phyloP scores from a whole-genome alignment of 352 stramenopile genomes.

The Phytophthora hybrid region DNA sequence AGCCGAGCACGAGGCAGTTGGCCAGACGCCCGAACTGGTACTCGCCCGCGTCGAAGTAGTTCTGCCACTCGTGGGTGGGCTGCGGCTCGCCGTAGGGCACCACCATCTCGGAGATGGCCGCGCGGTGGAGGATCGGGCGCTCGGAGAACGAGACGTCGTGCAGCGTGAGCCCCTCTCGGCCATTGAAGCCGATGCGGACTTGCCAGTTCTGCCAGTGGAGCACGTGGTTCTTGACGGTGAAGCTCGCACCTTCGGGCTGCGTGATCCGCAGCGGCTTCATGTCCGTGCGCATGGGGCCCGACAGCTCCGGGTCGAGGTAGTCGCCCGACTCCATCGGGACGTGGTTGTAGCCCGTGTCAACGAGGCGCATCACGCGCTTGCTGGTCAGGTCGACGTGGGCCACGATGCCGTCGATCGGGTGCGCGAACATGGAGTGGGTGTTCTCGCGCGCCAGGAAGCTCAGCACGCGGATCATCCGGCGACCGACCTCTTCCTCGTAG shows the following conservation, averaged over 20 bases:
- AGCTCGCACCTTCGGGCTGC: conserved; percentile 77
- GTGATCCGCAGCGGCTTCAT: conserved; percentile 72
- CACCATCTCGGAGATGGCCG: conserved; percentile 81
- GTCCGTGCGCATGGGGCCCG: conserved; percentile 42
- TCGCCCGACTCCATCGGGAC: conserved; percentile 39
- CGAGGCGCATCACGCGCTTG: conserved; percentile 41
- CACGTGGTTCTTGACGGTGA: conserved; percentile 63
- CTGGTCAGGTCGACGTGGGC: conserved; percentile 50
- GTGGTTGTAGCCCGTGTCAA: conserved; percentile 49
- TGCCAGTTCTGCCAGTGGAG: conserved; percentile 81
- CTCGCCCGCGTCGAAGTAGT: conserved; percentile 87
- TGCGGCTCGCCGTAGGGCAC: conserved; percentile 83
- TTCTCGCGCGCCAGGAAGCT: conserved; percentile 43
- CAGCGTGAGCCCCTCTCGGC: conserved; percentile 79
- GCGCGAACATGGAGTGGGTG: conserved; percentile 53
- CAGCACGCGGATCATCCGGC: conserved; percentile 53
- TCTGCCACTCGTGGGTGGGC: conserved; percentile 74
- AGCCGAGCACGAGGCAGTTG: conserved; percentile 79
- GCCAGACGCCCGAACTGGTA: conserved; percentile 75
- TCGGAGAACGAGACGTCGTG: conserved; percentile 71
- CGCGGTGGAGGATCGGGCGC: conserved; percentile 64
- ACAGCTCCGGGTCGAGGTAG: conserved; percentile 37
- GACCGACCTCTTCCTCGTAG: conserved; percentile 42
- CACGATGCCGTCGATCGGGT: conserved; percentile 49
- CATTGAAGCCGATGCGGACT: conserved; percentile 83